Evolutionary conservation across 352 stramenopile species (phyloP).

Genomic region (Globisporangium radiosum): DNA sequence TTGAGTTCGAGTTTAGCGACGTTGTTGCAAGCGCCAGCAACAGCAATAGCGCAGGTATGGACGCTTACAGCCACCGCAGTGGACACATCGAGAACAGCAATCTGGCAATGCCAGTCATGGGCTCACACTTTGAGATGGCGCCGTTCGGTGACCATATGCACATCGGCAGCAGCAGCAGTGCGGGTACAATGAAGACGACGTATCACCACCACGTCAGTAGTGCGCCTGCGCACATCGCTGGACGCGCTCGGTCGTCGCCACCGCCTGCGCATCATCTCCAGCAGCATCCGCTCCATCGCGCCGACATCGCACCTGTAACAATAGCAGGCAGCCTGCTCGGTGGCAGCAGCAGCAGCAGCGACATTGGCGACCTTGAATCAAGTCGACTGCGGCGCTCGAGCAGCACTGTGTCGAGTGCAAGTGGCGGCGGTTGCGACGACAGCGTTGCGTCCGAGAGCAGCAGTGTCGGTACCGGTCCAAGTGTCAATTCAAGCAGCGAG

Average conservation of each 20-base stretch:
- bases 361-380: background rate
- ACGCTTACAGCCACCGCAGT: background rate
- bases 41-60: background rate
- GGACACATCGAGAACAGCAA: background rate
- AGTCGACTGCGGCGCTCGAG: conserved; percentile 3
- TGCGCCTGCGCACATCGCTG: background rate
- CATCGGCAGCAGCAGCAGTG: conserved; percentile 4
- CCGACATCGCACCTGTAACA: background rate
- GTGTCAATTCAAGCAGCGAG: conserved; percentile 8
- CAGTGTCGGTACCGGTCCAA: background rate
- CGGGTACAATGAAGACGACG: too few relatives aligned
- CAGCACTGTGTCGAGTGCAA: conserved; percentile 5
- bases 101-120: conserved; percentile 20
- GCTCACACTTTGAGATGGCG: conserved; percentile 23
- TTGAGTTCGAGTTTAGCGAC: conserved; percentile 37
- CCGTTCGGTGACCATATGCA: conserved; percentile 22
- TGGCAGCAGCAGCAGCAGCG: background rate
- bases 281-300: too few relatives aligned
- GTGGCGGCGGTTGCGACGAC: background rate
- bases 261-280: too few relatives aligned
- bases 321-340: background rate
- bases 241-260: background rate
- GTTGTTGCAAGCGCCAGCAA: conserved; percentile 20
- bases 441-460: conserved; percentile 13
- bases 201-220: too few relatives aligned